Conservation (phyloP, 1,284 basidiomycete genomes). For the Chondrostereum purpureum region DNA sequence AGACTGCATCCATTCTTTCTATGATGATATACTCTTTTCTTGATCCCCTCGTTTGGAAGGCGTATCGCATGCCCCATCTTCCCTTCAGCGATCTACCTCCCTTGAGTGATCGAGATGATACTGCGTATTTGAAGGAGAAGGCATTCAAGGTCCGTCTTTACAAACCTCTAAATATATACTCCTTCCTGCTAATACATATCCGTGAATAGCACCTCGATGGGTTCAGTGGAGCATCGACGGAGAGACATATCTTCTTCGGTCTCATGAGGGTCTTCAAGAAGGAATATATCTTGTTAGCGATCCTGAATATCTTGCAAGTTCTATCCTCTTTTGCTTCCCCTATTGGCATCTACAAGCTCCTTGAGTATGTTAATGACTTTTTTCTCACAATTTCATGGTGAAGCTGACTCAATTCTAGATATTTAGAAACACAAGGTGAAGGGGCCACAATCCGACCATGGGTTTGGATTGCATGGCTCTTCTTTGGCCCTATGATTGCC, state of each 20-base stretch:
- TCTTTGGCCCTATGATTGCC: constrained; percentile 47
- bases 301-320: constrained; percentile 25
- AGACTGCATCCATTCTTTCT: constrained; percentile 47
- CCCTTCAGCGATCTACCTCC: constrained; percentile 36
- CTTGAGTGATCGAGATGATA: constrained; percentile 43
- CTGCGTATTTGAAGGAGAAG: constrained; percentile 21
- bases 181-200: neutral
- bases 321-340: constrained; percentile 36
- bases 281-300: constrained; percentile 34
- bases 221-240: constrained; percentile 23
- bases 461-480: constrained; percentile 62
- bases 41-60: constrained; percentile 33
- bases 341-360: constrained; percentile 40
- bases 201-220: constrained; percentile 33
- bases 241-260: constrained; percentile 28
- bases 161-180: neutral
- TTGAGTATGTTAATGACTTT: constrained; percentile 16
- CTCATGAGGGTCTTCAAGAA: constrained; percentile 27
- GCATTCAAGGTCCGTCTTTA: constrained; percentile 5
- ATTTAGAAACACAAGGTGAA: constrained; percentile 36
- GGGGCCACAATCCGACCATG: constrained; percentile 36
- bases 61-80: constrained; percentile 26
- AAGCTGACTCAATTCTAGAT: constrained; percentile 19
- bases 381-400: neutral
- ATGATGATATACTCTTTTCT: constrained; percentile 46